A percentile compares a stretch with the other conserved stretches of the same genome.
These are phyloP conservation scores for Neoboletus brunneissimus DNA, from an alignment of 768 basidiomycete genomes.

Conservation along the genomic window DNA sequence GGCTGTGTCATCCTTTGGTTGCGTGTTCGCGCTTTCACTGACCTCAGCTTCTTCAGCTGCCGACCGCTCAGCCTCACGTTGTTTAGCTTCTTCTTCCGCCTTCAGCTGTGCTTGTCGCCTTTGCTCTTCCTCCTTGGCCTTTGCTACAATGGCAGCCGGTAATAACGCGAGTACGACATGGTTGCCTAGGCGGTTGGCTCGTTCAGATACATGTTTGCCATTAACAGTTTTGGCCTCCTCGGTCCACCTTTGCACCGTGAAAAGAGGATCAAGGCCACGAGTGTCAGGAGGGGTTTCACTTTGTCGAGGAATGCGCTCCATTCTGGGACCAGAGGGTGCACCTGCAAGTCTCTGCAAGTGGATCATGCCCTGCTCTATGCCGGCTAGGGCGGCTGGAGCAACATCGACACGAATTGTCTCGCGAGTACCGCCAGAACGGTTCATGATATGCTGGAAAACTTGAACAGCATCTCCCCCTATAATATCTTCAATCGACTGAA, in stretches of 20 bases:
- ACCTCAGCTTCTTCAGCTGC: conserved; percentile 34
- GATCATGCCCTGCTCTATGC: conserved; percentile 55
- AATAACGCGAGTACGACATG: conserved; percentile 73
- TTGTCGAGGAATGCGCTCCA: conserved; percentile 52
- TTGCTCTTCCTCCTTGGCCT: conserved; percentile 40
- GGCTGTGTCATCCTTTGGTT: conserved; percentile 14
- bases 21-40: conserved; percentile 28
- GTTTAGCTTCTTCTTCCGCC: conserved; percentile 47
- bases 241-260: conserved; percentile 84
- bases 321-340: conserved; percentile 52
- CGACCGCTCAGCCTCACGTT: conserved; percentile 36
- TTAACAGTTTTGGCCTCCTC: conserved; percentile 85
- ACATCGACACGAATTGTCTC: conserved; percentile 80
- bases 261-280: conserved; percentile 67
- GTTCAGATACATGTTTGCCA: conserved; percentile 67
- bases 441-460: conserved; percentile 78
- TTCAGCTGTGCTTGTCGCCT: conserved; percentile 47
- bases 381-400: conserved; percentile 59
- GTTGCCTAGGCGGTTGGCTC: conserved; percentile 62
- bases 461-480: conserved; percentile 81
- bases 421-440: conserved; percentile 51
- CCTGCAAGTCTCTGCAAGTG: conserved; percentile 46
- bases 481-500: conserved; percentile 77
- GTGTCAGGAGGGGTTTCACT: conserved; percentile 43
- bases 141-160: conserved; percentile 71